Evolutionary conservation across 108 stramenopile genomes (phyloP).

Genomic region (Cylindrotheca closterium): DNA sequence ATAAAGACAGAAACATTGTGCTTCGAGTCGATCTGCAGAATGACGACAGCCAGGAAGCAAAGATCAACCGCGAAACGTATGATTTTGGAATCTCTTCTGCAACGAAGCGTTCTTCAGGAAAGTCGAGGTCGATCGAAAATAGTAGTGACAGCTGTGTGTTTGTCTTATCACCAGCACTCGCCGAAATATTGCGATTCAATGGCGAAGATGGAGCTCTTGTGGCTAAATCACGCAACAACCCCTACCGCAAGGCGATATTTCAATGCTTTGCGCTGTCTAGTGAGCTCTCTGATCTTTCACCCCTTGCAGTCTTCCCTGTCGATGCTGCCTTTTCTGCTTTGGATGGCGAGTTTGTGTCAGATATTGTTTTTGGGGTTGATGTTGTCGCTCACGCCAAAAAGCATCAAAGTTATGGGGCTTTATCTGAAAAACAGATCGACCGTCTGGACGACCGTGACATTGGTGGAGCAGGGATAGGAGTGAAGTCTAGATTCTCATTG

Average conservation of each 20-base stretch:
- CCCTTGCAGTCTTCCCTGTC: conserved; percentile 35
- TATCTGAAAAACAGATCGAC: too few relatives aligned
- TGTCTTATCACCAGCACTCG: conserved; percentile 71
- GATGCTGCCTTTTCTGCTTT: conserved; percentile 42
- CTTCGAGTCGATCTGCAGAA: conserved; percentile 44
- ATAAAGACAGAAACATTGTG: conserved; percentile 22
- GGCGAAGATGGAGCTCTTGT: conserved; percentile 31
- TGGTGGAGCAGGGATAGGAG: conserved; percentile 18
- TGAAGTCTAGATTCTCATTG: conserved; percentile 21
- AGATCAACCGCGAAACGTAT: conserved; percentile 22
- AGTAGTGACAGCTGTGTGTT: conserved; percentile 49
- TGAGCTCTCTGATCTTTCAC: conserved; percentile 31
- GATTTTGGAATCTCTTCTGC: conserved; percentile 51
- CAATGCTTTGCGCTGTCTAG: conserved; percentile 29
- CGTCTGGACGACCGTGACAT: conserved; percentile 40
- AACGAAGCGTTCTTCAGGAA: not conserved
- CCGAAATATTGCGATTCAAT: conserved; percentile 52
- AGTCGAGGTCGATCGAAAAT: not conserved
- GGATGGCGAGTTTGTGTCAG: conserved; percentile 28
- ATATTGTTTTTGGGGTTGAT: conserved; percentile 42
- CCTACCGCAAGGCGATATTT: conserved; percentile 53
- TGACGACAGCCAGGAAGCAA: too few relatives aligned
- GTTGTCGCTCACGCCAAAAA: too few relatives aligned
- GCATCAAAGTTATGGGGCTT: too few relatives aligned
- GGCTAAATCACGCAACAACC: conserved; percentile 41